Evolutionary conservation across 1,284 basidiomycete genomes (phyloP).

Genomic region (Fomes fomentarius): DNA sequence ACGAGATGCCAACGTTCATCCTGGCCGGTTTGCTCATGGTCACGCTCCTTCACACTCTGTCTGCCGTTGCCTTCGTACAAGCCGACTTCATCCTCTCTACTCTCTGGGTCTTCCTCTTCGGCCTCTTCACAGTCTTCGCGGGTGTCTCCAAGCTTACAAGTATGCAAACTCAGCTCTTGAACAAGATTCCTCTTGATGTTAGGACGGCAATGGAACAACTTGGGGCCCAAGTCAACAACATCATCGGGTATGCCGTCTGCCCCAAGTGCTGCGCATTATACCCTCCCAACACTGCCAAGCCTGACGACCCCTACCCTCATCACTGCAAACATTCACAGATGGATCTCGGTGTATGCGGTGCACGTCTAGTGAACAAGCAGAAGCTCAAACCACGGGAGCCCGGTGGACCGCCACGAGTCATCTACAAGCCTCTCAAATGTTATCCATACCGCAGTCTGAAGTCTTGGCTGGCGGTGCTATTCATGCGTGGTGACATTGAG

Average conservation of each 20-base stretch:
- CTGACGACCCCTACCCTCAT: slow-evolving; percentile 2
- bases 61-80: not conserved
- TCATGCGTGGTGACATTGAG: not conserved
- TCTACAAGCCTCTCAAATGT: not conserved
- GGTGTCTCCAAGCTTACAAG: not conserved
- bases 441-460: not conserved
- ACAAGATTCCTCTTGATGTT: not conserved
- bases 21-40: not conserved
- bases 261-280: slow-evolving; percentile 9
- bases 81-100: not conserved
- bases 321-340: not conserved
- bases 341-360: not conserved
- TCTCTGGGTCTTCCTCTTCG: not conserved
- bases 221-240: slow-evolving; percentile 1
- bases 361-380: not conserved
- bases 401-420: not conserved
- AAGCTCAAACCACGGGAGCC: no score
- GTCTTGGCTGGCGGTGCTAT: slow-evolving; percentile 2
- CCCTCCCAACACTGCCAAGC: not conserved
- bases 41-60: not conserved
- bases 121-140: not conserved
- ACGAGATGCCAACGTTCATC: not conserved
- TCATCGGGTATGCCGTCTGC: slow-evolving; percentile 9
- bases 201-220: not conserved
- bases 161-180: not conserved